Conservation (phyloP, 2,329 filamentous ascomycete genomes). For the Colletotrichum chlorophyti region DNA sequence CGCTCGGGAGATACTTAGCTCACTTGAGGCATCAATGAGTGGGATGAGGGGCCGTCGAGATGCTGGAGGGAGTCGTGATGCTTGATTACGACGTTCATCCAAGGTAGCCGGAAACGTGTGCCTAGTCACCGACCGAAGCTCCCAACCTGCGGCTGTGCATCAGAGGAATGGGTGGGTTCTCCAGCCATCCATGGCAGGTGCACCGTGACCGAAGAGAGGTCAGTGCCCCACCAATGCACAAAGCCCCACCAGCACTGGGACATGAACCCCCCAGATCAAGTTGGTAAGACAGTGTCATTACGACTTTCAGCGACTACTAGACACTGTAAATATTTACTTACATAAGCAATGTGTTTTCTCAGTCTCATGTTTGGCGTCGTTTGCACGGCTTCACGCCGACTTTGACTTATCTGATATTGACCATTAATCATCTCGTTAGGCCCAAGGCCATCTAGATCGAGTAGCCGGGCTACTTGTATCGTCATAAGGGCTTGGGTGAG, state of each 20-base stretch:
- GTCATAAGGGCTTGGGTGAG: too few species aligned
- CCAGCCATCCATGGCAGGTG: too few species aligned
- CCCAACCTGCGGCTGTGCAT: constrained; percentile 31
- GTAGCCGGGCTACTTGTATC: too few species aligned
- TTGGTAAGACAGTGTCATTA: neutral
- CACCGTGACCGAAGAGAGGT: too few species aligned
- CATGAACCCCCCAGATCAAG: neutral
- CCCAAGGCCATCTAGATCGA: too few species aligned
- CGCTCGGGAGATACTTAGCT: constrained; percentile 21
- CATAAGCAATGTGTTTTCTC: neutral
- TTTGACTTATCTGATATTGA: neutral
- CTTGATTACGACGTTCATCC: constrained; percentile 30
- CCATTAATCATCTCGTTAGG: too few species aligned
- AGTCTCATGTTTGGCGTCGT: too few species aligned
- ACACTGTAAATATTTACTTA: neutral
- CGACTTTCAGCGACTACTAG: neutral
- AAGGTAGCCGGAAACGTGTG: constrained; percentile 29
- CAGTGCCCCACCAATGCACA: constrained; percentile 26
- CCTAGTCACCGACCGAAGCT: constrained; percentile 30
- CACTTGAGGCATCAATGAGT: constrained; percentile 17
- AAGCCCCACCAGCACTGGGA: constrained; percentile 27
- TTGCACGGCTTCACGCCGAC: too few species aligned
- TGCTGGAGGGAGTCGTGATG: constrained; percentile 22
- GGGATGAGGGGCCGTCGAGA: constrained; percentile 8
- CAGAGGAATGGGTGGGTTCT: constrained; percentile 24